These are phyloP conservation scores for Lactarius quietus DNA, from an alignment of 768 basidiomycete species.

Conservation along the genomic window DNA sequence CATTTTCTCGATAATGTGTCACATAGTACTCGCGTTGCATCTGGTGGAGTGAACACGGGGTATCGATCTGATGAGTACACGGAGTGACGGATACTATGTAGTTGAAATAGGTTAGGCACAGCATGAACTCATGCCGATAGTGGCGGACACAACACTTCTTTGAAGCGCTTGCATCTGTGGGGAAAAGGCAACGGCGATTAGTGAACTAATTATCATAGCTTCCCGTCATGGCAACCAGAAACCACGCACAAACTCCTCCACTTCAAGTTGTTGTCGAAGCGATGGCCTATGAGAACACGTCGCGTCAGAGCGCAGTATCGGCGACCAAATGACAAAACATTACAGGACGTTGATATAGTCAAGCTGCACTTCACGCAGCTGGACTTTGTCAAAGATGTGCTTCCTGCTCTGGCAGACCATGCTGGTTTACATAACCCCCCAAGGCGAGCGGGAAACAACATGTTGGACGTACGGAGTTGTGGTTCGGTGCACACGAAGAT, in stretches of 20 bases:
- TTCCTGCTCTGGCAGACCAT: constrained; percentile 40
- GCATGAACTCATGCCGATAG: constrained; percentile 36
- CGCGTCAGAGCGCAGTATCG: no score
- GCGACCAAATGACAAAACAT: no score
- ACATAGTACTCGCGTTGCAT: constrained; percentile 32
- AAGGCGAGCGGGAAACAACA: not conserved
- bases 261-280: constrained; percentile 42
- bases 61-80: not conserved
- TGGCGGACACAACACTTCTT: constrained; percentile 40
- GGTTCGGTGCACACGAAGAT: not conserved
- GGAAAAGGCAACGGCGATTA: not conserved
- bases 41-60: constrained; percentile 25
- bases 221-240: not conserved
- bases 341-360: constrained; percentile 74
- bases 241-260: constrained; percentile 37
- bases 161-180: constrained; percentile 41
- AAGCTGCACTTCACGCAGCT: constrained; percentile 57
- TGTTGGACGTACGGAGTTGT: constrained; percentile 11
- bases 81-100: constrained; percentile 20
- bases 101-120: constrained; percentile 33
- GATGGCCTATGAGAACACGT: no score
- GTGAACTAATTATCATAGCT: not conserved
- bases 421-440: constrained; percentile 38
- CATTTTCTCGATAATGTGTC: constrained; percentile 1
- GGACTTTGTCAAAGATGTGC: constrained; percentile 59